phyloP scores from a whole-genome alignment of 352 stramenopile genomes.

The Globisporangium cystogenes region DNA sequence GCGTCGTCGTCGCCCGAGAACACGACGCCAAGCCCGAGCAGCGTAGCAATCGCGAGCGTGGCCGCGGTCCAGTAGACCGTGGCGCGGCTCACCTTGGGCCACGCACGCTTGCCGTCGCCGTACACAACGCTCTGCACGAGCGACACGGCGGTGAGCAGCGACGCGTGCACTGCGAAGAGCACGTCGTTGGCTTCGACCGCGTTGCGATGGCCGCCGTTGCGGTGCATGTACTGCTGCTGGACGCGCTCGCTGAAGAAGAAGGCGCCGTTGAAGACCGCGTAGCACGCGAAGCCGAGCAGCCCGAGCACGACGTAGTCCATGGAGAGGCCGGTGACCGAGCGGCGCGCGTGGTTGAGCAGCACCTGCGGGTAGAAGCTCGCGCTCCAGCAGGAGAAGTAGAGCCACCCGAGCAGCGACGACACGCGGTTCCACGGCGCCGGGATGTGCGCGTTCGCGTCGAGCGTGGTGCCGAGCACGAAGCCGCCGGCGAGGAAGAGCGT shows the following conservation, averaged over 20 bases:
- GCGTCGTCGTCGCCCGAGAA: conserved; percentile 36
- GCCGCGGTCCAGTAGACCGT: conserved; percentile 57
- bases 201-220: conserved; percentile 72
- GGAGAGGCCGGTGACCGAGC: conserved; percentile 87
- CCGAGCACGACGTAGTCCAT: conserved; percentile 94
- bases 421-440: conserved; percentile 79
- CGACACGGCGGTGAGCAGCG: conserved; percentile 83
- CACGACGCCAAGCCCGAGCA: conserved; percentile 44
- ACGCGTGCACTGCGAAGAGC: conserved; percentile 94
- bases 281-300: conserved; percentile 93
- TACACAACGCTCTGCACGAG: conserved; percentile 92
- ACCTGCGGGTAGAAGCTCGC: conserved; percentile 92
- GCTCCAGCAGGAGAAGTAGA: conserved; percentile 91
- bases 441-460: conserved; percentile 77
- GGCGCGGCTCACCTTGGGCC: conserved; percentile 38
- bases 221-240: conserved; percentile 85
- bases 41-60: conserved; percentile 31
- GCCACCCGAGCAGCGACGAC: conserved; percentile 87
- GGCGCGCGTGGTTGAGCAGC: conserved; percentile 88
- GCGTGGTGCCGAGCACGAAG: conserved; percentile 43
- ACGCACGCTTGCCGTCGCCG: conserved; percentile 34
- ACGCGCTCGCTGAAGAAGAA: conserved; percentile 90
- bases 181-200: conserved; percentile 89
- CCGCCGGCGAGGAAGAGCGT: conserved; percentile 37
- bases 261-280: conserved; percentile 91